Percentiles rank a stretch among this genome's conserved stretches.
Evolutionary conservation across 352 stramenopile genomes (phyloP).

Genomic region (Phytophthora sp.): DNA sequence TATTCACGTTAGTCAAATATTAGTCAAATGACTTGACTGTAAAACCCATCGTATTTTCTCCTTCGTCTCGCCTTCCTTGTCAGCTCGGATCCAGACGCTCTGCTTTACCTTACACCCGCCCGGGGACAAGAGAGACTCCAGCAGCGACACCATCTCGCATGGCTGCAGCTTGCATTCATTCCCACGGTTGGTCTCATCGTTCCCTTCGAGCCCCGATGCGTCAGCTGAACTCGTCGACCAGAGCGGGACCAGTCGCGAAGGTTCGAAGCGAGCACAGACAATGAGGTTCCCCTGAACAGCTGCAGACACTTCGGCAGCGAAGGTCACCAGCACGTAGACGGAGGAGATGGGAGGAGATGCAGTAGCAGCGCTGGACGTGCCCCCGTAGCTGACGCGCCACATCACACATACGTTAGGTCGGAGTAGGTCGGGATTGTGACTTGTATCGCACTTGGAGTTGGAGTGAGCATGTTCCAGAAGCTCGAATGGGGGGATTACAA

Average conservation of each 20-base stretch:
- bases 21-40: too few species aligned
- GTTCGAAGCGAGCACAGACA: constrained; percentile 47
- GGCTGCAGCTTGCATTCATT: constrained; percentile 16
- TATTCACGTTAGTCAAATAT: too few species aligned
- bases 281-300: constrained; percentile 24
- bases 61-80: constrained; percentile 36
- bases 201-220: not conserved
- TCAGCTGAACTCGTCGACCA: constrained; percentile 11
- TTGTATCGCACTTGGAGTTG: too few species aligned
- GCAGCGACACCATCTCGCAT: constrained; percentile 19
- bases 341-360: constrained; percentile 40
- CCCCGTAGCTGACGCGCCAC: too few species aligned
- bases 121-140: not conserved
- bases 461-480: too few species aligned
- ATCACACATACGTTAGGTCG: too few species aligned
- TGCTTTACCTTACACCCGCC: not conserved
- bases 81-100: constrained; percentile 23
- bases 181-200: not conserved
- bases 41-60: constrained; percentile 18
- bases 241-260: constrained; percentile 15
- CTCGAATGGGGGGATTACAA: too few species aligned
- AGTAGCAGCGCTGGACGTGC: constrained; percentile 46
- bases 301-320: constrained; percentile 8
- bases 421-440: too few species aligned
- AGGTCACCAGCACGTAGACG: constrained; percentile 39